Conservation (phyloP, 805 yeast genomes). For the Cyberlindnera misumaiensis region DNA sequence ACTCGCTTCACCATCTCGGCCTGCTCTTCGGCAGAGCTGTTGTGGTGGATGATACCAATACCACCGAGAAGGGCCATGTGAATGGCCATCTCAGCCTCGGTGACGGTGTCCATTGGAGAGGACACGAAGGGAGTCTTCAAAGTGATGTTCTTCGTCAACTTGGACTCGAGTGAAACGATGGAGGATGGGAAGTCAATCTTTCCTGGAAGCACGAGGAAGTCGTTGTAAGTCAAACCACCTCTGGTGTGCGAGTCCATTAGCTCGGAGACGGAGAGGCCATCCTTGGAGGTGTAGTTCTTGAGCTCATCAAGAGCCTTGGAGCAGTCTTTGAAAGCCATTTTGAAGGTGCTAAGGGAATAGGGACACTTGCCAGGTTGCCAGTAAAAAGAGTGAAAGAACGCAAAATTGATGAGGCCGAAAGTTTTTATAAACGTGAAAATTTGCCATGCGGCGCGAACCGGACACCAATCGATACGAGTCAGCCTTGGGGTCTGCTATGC, state of each 20-base stretch:
- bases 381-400: slow-evolving; percentile 8
- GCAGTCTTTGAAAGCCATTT: slow-evolving; percentile 32
- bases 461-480: not conserved
- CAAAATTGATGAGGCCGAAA: not conserved
- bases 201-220: slow-evolving; percentile 92
- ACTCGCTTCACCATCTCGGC: slow-evolving; percentile 98
- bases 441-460: not conserved
- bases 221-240: slow-evolving; percentile 98
- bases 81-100: slow-evolving; percentile 96
- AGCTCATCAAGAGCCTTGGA: slow-evolving; percentile 65
- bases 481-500: too few relatives aligned
- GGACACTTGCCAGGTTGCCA: slow-evolving; percentile 27
- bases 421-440: not conserved
- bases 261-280: slow-evolving; percentile 77
- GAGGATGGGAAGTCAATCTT: slow-evolving; percentile 84
- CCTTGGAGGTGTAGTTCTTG: slow-evolving; percentile 58
- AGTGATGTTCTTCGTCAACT: slow-evolving; percentile 84
- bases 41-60: slow-evolving; percentile 97
- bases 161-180: slow-evolving; percentile 71
- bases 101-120: slow-evolving; percentile 99
- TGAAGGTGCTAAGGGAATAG: slow-evolving; percentile 1
- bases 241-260: slow-evolving; percentile 85
- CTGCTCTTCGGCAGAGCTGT: slow-evolving; percentile 94
- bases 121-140: slow-evolving; percentile 93
- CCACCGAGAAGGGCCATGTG: slow-evolving; percentile 98